These are phyloP conservation scores for Apiospora pterosperma DNA, from an alignment of 2,329 filamentous ascomycete genomes.

Conservation along the genomic window DNA sequence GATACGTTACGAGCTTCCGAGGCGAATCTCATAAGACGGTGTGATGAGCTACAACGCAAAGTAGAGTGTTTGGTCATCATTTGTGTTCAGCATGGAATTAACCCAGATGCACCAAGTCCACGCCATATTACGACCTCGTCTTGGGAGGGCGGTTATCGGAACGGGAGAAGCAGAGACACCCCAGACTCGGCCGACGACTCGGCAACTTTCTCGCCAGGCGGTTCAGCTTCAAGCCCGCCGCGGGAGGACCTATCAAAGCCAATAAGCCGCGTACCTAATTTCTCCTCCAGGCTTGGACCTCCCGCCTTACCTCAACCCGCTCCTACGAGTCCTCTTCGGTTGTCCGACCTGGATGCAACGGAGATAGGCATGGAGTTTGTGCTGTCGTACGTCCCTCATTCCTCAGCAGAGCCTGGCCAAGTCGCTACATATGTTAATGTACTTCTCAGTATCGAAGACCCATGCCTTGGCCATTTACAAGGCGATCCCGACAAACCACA, in stretches of 20 bases:
- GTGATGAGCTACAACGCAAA: neutral
- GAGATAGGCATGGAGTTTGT: constrained; percentile 6
- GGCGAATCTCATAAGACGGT: neutral
- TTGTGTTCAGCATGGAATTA: neutral
- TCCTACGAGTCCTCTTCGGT: neutral
- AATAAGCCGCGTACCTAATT: too few species aligned
- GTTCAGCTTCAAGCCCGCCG: too few species aligned
- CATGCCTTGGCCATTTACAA: neutral
- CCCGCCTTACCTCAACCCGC: too few species aligned
- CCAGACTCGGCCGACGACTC: too few species aligned
- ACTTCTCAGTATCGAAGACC: neutral
- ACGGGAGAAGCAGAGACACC: too few species aligned
- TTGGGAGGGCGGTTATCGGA: neutral
- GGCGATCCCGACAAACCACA: neutral
- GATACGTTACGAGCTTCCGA: neutral
- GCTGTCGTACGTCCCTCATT: neutral
- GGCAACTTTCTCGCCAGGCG: too few species aligned
- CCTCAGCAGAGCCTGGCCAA: too few species aligned
- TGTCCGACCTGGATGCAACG: neutral
- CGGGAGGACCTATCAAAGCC: too few species aligned
- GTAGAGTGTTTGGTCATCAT: neutral
- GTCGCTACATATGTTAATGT: too few species aligned
- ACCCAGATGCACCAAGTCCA: neutral
- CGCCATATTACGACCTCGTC: neutral
- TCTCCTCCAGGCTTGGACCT: too few species aligned